Evolutionary conservation across 495 filamentous ascomycete species (phyloP).

Genomic region (Trichoderma erinaceum): DNA sequence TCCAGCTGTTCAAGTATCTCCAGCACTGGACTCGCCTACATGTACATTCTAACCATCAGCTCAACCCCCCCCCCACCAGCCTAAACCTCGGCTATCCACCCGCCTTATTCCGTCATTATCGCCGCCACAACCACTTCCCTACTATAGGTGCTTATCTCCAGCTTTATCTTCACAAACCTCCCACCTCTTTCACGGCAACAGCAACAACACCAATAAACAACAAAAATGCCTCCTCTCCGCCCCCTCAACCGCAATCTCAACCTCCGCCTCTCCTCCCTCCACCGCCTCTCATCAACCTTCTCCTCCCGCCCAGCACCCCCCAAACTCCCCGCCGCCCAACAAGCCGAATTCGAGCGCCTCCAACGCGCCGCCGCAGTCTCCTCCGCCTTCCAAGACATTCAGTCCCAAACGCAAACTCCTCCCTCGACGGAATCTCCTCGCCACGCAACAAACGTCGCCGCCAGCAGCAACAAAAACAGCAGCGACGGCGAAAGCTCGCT

Average conservation of each 20-base stretch:
- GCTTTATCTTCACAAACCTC: background rate
- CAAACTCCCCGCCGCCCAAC: constrained; percentile 77
- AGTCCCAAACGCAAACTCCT: constrained; percentile 18
- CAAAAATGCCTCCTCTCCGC: constrained; percentile 9
- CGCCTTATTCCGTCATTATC: background rate
- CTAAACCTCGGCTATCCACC: constrained; percentile 12
- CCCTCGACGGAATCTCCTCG: constrained; percentile 24
- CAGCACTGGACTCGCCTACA: background rate
- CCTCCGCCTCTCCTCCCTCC: background rate
- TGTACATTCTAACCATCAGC: background rate
- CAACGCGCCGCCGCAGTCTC: constrained; percentile 50
- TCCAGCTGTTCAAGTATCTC: no score
- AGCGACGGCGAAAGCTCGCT: background rate
- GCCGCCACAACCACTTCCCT: background rate
- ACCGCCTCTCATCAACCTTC: constrained; percentile 28
- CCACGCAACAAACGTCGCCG: background rate
- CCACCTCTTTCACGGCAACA: background rate
- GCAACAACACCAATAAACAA: background rate
- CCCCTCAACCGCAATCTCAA: background rate
- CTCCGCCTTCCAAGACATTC: constrained; percentile 12
- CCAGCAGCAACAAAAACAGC: background rate
- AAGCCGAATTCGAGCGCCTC: constrained; percentile 87
- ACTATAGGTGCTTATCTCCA: no score
- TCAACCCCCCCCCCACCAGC: background rate
- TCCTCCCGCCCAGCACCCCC: constrained; percentile 62